A percentile compares a stretch with the other conserved stretches of the same genome.
phyloP scores from a whole-genome alignment of 139 green algal species.

The Ostreobium quekettii region DNA sequence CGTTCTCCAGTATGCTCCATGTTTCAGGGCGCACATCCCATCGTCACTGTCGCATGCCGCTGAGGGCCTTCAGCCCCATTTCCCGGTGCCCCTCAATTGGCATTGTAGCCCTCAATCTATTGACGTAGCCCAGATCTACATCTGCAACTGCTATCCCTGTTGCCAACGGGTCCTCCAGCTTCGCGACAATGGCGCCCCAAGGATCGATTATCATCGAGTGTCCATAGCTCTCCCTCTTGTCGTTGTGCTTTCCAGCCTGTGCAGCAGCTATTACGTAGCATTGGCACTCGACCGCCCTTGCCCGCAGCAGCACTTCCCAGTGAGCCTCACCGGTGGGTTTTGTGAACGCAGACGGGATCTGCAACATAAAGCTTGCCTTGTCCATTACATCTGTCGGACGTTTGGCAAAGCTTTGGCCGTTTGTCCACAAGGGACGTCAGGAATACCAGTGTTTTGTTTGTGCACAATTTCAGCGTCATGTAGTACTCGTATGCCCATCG shows the following conservation, averaged over 20 bases:
- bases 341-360: slow-evolving; percentile 5
- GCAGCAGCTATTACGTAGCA: slow-evolving; percentile 80
- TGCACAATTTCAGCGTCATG: slow-evolving; percentile 21
- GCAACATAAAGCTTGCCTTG: not conserved
- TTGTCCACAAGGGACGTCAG: not conserved
- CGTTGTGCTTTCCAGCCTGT: slow-evolving; percentile 83
- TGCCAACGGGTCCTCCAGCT: slow-evolving; percentile 55
- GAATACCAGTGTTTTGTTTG: not conserved
- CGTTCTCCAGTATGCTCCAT: too few species aligned
- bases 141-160: slow-evolving; percentile 70
- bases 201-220: slow-evolving; percentile 85
- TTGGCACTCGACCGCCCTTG: slow-evolving; percentile 90
- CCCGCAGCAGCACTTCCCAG: slow-evolving; percentile 91
- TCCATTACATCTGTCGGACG: too few species aligned
- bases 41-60: too few species aligned
- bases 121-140: slow-evolving; percentile 48
- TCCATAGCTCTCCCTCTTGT: slow-evolving; percentile 81
- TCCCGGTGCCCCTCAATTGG: slow-evolving; percentile 43
- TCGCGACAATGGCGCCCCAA: slow-evolving; percentile 75
- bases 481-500: too few species aligned
- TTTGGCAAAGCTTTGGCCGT: not conserved
- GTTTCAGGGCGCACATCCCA: too few species aligned
- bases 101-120: slow-evolving; percentile 37
- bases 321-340: slow-evolving; percentile 64
- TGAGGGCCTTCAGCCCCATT: too few species aligned